A percentile compares a stretch with the other conserved stretches of the same genome.
Evolutionary conservation across 2,329 filamentous ascomycete species (phyloP).

Genomic region (Dothistroma septosporum): DNA sequence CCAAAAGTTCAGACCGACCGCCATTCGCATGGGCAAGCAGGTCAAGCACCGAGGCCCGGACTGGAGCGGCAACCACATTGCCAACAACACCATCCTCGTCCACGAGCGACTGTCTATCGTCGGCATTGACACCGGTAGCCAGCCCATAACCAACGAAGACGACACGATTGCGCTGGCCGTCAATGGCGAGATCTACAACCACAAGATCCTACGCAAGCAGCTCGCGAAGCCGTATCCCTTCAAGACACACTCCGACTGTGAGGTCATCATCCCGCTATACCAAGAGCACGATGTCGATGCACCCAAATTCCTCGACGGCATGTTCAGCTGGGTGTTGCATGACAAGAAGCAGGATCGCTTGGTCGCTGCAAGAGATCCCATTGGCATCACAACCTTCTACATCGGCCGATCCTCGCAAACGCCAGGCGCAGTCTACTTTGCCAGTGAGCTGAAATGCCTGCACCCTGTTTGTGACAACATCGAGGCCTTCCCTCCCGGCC

Average conservation of each 20-base stretch:
- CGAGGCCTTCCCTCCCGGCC: conserved; percentile 87
- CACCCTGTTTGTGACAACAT: conserved; percentile 94
- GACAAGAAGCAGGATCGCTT: conserved; percentile 92
- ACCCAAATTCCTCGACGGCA: conserved; percentile 91
- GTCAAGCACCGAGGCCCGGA: conserved; percentile 95
- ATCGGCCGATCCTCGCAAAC: conserved; percentile 81
- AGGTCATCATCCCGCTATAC: conserved; percentile 98
- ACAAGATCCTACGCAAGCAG: conserved; percentile 85
- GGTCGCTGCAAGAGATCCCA: conserved; percentile 90
- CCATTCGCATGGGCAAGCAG: conserved; percentile 90
- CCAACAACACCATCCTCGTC: conserved; percentile 91
- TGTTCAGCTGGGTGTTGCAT: conserved; percentile 99
- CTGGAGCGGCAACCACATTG: conserved; percentile 87
- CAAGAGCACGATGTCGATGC: conserved; percentile 87
- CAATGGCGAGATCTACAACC: conserved; percentile 99
- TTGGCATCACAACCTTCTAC: conserved; percentile 96
- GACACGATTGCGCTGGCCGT: conserved; percentile 84
- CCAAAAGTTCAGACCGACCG: conserved; percentile 91
- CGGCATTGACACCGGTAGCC: conserved; percentile 92
- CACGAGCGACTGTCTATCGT: conserved; percentile 98
- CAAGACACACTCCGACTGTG: conserved; percentile 98
- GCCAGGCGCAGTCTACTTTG: conserved; percentile 86
- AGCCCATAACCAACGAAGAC: conserved; percentile 91
- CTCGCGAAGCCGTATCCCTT: conserved; percentile 85
- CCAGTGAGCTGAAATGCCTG: conserved; percentile 92